These are phyloP conservation scores for Neurospora sp. DNA, from an alignment of 495 filamentous ascomycete species.

Conservation along the genomic window DNA sequence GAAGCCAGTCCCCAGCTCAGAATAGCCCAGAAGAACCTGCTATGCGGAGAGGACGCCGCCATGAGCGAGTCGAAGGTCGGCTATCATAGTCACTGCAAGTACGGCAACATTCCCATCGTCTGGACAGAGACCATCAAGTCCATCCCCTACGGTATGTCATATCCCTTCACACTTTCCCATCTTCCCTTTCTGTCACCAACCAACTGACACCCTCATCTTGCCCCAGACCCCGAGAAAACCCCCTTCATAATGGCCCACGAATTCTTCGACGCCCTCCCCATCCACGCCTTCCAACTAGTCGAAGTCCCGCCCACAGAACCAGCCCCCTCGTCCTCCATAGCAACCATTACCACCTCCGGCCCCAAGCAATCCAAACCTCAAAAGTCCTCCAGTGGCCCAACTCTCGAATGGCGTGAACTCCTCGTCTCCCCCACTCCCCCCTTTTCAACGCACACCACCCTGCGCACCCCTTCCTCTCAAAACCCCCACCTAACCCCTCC, in stretches of 20 bases:
- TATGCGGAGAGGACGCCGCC: constrained; percentile 64
- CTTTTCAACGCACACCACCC: constrained; percentile 31
- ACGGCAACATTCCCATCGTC: constrained; percentile 56
- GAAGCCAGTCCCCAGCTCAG: constrained; percentile 75
- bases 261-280: constrained; percentile 98
- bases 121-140: constrained; percentile 88
- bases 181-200: no score
- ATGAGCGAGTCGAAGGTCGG: constrained; percentile 65
- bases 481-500: constrained; percentile 35
- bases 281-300: constrained; percentile 80
- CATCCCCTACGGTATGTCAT: constrained; percentile 44
- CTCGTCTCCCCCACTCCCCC: constrained; percentile 62
- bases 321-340: constrained; percentile 28
- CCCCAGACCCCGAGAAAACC: constrained; percentile 45
- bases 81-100: constrained; percentile 64
- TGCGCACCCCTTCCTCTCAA: constrained; percentile 42
- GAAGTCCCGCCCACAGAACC: constrained; percentile 37
- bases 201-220: no score
- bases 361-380: constrained; percentile 19
- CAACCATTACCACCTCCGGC: not conserved
- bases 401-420: constrained; percentile 76
- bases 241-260: constrained; percentile 95
- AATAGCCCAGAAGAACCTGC: constrained; percentile 62
- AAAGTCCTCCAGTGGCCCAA: no score
- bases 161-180: no score